A percentile compares a stretch with the other conserved stretches of the same genome.
Conservation (phyloP, 2,329 filamentous ascomycete species). For the Talaromyces pinophilus region DNA sequence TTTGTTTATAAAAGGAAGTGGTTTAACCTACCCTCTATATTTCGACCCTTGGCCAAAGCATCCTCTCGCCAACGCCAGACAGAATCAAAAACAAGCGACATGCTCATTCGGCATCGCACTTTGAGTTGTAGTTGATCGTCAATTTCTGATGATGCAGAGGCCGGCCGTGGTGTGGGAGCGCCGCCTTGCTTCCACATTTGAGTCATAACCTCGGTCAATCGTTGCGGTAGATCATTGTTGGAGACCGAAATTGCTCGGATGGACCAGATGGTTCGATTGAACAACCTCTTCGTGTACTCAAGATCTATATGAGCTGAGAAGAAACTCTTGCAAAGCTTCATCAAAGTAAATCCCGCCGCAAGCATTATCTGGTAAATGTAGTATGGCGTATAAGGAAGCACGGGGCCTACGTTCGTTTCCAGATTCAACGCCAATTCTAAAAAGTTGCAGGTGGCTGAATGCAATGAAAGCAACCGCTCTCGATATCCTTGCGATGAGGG, state of each 20-base stretch:
- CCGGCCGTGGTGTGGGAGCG: conserved; percentile 32
- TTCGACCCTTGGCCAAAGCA: conserved; percentile 68
- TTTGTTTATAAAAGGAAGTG: too few relatives aligned
- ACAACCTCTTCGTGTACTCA: conserved; percentile 57
- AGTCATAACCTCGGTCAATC: conserved; percentile 65
- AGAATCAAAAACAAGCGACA: conserved; percentile 67
- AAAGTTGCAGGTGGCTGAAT: conserved; percentile 49
- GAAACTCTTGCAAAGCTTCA: conserved; percentile 67
- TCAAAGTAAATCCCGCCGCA: conserved; percentile 63
- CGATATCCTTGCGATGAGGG: conserved; percentile 49
- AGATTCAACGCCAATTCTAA: conserved; percentile 51
- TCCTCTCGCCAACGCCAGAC: conserved; percentile 69
- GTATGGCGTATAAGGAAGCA: conserved; percentile 57
- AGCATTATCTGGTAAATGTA: conserved; percentile 70
- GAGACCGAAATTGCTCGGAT: conserved; percentile 62
- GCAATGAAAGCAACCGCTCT: conserved; percentile 48
- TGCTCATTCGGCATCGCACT: conserved; percentile 66
- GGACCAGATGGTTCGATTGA: conserved; percentile 60
- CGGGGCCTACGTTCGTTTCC: conserved; percentile 47
- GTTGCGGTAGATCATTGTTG: conserved; percentile 64
- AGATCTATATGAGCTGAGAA: conserved; percentile 60
- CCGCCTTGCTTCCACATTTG: conserved; percentile 62
- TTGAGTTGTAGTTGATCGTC: conserved; percentile 60
- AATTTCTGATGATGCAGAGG: conserved; percentile 34
- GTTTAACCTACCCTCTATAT: conserved; percentile 65